Evolutionary conservation across 805 yeast species (phyloP).

Genomic region (Ogataea pilisensis): DNA sequence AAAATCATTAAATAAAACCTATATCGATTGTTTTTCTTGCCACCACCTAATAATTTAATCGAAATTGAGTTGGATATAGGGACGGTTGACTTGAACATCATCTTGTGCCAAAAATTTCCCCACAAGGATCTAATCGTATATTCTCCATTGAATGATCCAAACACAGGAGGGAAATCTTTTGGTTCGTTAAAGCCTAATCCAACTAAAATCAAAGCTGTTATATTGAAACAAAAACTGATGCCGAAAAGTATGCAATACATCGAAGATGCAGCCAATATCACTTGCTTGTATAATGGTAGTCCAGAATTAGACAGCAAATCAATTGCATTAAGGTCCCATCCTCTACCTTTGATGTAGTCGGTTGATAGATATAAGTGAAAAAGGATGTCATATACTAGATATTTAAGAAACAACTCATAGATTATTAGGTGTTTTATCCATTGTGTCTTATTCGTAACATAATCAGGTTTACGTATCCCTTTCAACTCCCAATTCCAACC

Average conservation of each 20-base stretch:
- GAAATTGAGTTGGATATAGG: conserved; percentile 4
- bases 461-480: neutral
- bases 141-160: conserved; percentile 11
- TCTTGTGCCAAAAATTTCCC: conserved; percentile 16
- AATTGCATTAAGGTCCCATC: conserved; percentile 11
- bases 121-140: conserved; percentile 14
- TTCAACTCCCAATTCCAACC: conserved; percentile 16
- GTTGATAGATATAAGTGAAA: conserved; percentile 8
- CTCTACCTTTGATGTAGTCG: conserved; percentile 6
- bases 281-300: conserved; percentile 6
- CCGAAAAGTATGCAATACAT: conserved; percentile 9
- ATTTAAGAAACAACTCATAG: neutral
- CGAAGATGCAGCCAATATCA: conserved; percentile 6
- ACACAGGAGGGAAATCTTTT: conserved; percentile 10
- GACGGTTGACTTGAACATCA: conserved; percentile 13
- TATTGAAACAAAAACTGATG: conserved; percentile 4
- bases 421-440: neutral
- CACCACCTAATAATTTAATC: neutral
- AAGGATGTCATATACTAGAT: conserved; percentile 5
- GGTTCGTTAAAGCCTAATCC: neutral
- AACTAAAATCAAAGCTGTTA: conserved; percentile 1
- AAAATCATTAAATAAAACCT: conserved; percentile 9
- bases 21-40: neutral
- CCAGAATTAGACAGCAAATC: conserved; percentile 7
- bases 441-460: neutral